These are phyloP conservation scores for Myotisia sp. DNA, from an alignment of 2,329 filamentous ascomycete species.

Conservation along the genomic window DNA sequence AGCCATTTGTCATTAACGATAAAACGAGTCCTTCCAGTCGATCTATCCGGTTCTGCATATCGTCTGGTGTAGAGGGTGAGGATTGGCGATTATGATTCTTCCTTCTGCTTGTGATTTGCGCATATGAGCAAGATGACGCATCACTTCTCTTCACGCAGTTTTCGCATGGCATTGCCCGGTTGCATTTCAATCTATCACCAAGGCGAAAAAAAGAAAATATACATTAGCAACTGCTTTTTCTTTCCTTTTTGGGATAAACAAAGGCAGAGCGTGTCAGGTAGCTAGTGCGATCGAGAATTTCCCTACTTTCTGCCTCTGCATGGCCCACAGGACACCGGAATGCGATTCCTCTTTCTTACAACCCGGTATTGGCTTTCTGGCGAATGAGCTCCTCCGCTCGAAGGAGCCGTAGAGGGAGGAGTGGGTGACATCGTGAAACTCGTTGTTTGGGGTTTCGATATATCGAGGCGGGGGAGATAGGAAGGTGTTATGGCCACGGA, in stretches of 20 bases:
- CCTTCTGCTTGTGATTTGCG: constrained; percentile 66
- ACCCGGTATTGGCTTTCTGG: constrained; percentile 78
- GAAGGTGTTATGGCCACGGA: background rate
- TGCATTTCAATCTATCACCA: constrained; percentile 62
- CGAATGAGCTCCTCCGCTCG: constrained; percentile 53
- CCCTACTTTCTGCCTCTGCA: constrained; percentile 81
- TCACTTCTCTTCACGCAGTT: constrained; percentile 86
- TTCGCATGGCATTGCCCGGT: constrained; percentile 77
- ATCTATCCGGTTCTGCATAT: constrained; percentile 98
- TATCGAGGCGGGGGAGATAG: background rate
- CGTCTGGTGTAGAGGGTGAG: constrained; percentile 56
- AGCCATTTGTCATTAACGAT: constrained; percentile 82
- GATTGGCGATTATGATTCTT: constrained; percentile 47
- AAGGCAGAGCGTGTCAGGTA: constrained; percentile 8
- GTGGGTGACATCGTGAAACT: constrained; percentile 24
- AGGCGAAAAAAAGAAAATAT: constrained; percentile 1
- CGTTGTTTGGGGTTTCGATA: background rate
- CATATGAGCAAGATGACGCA: constrained; percentile 71
- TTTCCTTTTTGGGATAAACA: constrained; percentile 4
- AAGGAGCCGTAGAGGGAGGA: constrained; percentile 45
- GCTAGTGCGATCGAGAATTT: constrained; percentile 4
- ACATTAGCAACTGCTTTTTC: constrained; percentile 11
- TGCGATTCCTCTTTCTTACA: constrained; percentile 79
- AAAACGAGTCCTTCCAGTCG: constrained; percentile 82
- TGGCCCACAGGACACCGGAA: constrained; percentile 80